A percentile compares a stretch with the other conserved stretches of the same genome.
These are phyloP conservation scores for Plantago coronopus DNA, from an alignment of 305 asterid genomes.

Conservation along the genomic window DNA sequence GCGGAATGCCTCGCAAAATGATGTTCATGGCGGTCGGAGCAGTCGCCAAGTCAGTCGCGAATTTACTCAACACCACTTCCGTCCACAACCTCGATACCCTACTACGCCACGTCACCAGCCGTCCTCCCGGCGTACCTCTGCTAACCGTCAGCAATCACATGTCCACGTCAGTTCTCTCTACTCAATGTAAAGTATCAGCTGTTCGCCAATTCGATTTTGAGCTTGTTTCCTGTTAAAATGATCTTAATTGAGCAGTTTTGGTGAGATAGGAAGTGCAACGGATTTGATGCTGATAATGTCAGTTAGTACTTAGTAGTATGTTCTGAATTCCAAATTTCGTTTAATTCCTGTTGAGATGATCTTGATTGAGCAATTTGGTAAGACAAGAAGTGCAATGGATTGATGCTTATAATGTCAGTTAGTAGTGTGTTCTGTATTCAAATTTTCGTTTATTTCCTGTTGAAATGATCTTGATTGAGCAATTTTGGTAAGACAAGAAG, in stretches of 20 bases:
- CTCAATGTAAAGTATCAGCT: slow-evolving; percentile 29
- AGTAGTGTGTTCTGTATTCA: not conserved
- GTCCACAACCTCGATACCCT: slow-evolving; percentile 80
- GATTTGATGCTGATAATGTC: not conserved
- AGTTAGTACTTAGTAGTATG: slow-evolving; percentile 10
- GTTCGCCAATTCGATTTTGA: not conserved
- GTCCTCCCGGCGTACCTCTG: slow-evolving; percentile 85
- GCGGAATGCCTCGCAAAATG: slow-evolving; percentile 81
- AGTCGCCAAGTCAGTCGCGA: slow-evolving; percentile 72
- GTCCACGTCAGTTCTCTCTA: slow-evolving; percentile 83
- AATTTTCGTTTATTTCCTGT: too few species aligned
- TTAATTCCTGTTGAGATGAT: too few species aligned
- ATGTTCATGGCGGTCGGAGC: slow-evolving; percentile 69
- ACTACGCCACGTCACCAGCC: slow-evolving; percentile 65
- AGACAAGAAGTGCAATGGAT: too few species aligned
- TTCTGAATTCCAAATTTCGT: too few species aligned
- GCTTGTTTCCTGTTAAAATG: too few species aligned
- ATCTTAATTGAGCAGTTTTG: too few species aligned
- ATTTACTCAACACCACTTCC: slow-evolving; percentile 71
- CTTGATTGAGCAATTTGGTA: too few species aligned
- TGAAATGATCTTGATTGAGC: too few species aligned
- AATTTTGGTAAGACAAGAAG: too few species aligned
- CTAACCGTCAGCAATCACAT: slow-evolving; percentile 95
- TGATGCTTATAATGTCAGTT: slow-evolving; percentile 1
- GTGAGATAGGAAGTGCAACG: too few species aligned